Conservation (phyloP, 305 asterid genomes). For the Ajuga reptans region DNA sequence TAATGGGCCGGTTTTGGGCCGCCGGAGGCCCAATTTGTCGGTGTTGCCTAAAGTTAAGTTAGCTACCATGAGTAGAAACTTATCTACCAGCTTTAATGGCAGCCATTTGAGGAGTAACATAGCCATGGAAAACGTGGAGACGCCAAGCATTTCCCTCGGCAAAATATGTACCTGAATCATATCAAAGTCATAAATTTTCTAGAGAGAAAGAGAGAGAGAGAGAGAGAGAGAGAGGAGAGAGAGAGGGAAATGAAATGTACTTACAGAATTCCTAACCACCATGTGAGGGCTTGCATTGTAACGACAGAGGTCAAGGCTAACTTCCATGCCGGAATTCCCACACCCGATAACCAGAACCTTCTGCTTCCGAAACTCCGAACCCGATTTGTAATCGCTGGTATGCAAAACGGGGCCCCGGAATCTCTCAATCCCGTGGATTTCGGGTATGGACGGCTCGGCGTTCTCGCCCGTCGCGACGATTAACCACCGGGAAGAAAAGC, state of each 20-base stretch:
- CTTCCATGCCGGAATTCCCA: slow-evolving; percentile 97
- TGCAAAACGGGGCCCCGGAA: slow-evolving; percentile 58
- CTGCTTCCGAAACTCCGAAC: slow-evolving; percentile 40
- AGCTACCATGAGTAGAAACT: slow-evolving; percentile 48
- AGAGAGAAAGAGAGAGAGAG: neutral
- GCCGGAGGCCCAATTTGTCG: slow-evolving; percentile 50
- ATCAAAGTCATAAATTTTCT: neutral
- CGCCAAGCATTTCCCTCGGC: slow-evolving; percentile 80
- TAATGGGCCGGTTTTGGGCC: slow-evolving; percentile 88
- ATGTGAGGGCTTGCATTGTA: slow-evolving; percentile 55
- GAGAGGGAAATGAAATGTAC: neutral
- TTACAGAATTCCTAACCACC: slow-evolving; percentile 79
- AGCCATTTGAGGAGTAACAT: slow-evolving; percentile 68
- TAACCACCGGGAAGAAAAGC: slow-evolving; percentile 46
- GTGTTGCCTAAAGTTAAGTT: slow-evolving; percentile 53
- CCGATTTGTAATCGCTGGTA: slow-evolving; percentile 54
- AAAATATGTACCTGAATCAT: slow-evolving; percentile 60
- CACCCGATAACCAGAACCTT: slow-evolving; percentile 72
- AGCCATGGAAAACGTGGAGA: slow-evolving; percentile 62
- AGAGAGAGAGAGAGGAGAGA: too few relatives aligned
- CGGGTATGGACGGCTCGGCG: slow-evolving; percentile 65
- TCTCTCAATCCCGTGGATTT: slow-evolving; percentile 46
- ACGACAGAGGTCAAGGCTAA: slow-evolving; percentile 68
- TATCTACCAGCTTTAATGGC: slow-evolving; percentile 70
- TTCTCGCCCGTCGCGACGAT: slow-evolving; percentile 84